Evolutionary conservation across 495 filamentous ascomycete genomes (phyloP), one percentile per base, ranked within the genome.

Genomic region (Diplogelasinospora grovesii): DNA sequence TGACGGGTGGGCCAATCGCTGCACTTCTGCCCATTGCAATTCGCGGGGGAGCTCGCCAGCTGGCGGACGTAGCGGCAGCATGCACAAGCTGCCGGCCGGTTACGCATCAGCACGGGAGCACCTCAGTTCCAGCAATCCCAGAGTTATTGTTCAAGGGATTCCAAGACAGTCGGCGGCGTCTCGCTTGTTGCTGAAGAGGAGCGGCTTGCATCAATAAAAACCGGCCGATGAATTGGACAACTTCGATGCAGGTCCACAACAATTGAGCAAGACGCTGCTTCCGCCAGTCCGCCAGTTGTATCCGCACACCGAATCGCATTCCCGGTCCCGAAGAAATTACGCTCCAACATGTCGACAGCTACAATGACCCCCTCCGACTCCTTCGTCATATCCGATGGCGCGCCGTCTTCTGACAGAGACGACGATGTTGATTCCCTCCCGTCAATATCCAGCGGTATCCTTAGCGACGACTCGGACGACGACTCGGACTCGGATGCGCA

Each of bases 341-440:
- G 34, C 26, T 5, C 33, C 40, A 31, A 31, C 44, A 54, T 43
- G 42, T 48, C 48, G 25, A n/a, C 54, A 68, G 57, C n/a, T n/a
- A n/a, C n/a, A n/a, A 55, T 65, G 64, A 36, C 45, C 27, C 41
- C 60, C 29, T 63, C 66, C 34, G 67, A 59, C 3, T 72, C 71
- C 13, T 70, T 60, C 46, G 36, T 66, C 33, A 52, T 73, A 3
- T 54, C 63, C 50, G 65, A 71, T 52, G 48, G 47, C 41, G 48
- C 52, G 19, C 44, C 61, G 8, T 53, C 60, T 13, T 60, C 63
- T 45, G 72, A 74, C 39, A 66, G 74, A 48, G 73, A 73, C 39
- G 82, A 86, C 45, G 85, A 89, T 4, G 57, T 89, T 54, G 83
- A 86, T 46, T 92, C 86, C 10, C 74, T 93, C 3, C 83, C 86